Evolutionary conservation across 106 monocot genomes (phyloP), one percentile per base, ranked within the genome.

Genomic region (Platanthera zijinensis): DNA sequence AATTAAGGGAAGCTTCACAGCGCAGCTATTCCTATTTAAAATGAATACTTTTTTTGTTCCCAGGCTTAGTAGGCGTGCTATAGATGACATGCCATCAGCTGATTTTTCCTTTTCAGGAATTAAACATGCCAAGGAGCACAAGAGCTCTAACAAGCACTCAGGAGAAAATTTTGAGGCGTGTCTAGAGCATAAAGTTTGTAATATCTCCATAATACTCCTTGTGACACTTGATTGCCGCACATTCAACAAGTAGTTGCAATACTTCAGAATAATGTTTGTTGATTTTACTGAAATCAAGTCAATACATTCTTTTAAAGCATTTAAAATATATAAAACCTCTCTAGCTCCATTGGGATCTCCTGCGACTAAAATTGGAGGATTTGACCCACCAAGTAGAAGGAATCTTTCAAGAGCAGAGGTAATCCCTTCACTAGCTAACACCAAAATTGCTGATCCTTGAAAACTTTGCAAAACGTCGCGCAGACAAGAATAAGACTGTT

Each of bases 331-430:
- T 5, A 97, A 22, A 45, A 92, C 88, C 52, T 94, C 86, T 76
- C 76, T 86, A 63, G 90, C 97, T 69, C 93, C 94, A 77, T 75
- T 84, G 28, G 85, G 75, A 48, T 82, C 81, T 57, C 73, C 67
- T 61, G 32, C 53, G 63, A 53, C 51, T 28, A 81, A 72, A 77
- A 52, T 59, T 56, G 69, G 32, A 76, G 84, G 64, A 75, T 80
- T 83, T 73, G 93, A 90, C 54, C 93, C 87, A 57, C 93, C 90
- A 84, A 93, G 90, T 12, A 90, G 80, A 22, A 96, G 90, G 77
- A 80, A 89, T 69, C 90, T 84, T 81, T 87, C 87, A 78, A 93
- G 89, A 22, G 76, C 57, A 30, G 69, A 56, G n/a, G 82, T 94
- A 66, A 97, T 88, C 30, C 54, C 80, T 84, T 97, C 91, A 54